These are phyloP conservation scores for Leccinum pachyderme DNA, from an alignment of 1,284 basidiomycete species.

Conservation along the genomic window DNA sequence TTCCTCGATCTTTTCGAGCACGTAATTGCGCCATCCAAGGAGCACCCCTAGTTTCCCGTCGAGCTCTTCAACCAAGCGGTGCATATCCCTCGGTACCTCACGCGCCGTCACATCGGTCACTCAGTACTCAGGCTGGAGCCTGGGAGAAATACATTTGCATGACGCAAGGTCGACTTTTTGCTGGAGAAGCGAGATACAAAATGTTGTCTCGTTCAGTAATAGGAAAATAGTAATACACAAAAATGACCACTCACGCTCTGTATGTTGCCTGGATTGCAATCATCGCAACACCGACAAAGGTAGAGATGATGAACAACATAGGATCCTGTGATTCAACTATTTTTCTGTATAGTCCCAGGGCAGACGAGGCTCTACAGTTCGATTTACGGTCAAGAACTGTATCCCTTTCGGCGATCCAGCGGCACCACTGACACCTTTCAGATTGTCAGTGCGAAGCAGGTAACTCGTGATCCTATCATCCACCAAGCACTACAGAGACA, in stretches of 20 bases:
- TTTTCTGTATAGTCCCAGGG: background rate
- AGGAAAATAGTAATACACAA: background rate
- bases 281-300: background rate
- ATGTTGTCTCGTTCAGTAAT: background rate
- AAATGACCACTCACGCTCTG: conserved; percentile 8
- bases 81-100: background rate
- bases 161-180: conserved; percentile 18
- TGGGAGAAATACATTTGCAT: conserved; percentile 23
- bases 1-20: conserved; percentile 14
- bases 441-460: conserved; percentile 6
- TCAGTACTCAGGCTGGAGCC: background rate
- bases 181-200: conserved; percentile 1
- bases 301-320: background rate
- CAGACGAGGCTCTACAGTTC: conserved; percentile 5
- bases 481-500: conserved; percentile 8
- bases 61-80: background rate
- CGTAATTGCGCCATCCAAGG: conserved; percentile 3
- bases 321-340: background rate
- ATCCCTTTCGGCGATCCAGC: conserved; percentile 3
- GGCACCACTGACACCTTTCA: background rate
- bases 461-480: conserved; percentile 10
- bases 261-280: conserved; percentile 14
- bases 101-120: conserved; percentile 1
- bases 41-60: conserved; percentile 1
- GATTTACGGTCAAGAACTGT: background rate